Evolutionary conservation across 345 rosid species (phyloP).

Genomic region (Hirschfeldia incana): DNA sequence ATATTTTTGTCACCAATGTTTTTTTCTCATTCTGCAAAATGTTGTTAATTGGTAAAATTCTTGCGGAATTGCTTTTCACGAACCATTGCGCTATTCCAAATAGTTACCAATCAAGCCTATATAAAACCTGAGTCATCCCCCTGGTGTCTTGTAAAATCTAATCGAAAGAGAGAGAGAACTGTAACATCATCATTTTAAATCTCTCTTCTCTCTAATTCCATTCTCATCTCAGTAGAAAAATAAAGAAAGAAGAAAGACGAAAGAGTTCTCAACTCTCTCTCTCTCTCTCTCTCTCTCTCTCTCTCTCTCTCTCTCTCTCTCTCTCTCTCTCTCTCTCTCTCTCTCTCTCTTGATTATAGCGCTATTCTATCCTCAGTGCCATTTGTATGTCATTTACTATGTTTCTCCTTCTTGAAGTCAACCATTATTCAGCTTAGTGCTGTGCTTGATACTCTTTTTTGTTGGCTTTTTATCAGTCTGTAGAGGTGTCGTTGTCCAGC

Average conservation of each 20-base stretch:
- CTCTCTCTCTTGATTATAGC: not conserved
- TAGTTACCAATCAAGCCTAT: too few species aligned
- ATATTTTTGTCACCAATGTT: too few species aligned
- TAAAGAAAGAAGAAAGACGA: not conserved
- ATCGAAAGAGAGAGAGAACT: conserved; percentile 28
- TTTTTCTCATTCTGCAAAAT: too few species aligned
- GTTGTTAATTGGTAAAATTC: too few species aligned
- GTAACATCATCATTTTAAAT: conserved; percentile 32
- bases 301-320: too few species aligned
- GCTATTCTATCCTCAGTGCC: conserved; percentile 17
- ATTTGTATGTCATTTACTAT: conserved; percentile 21
- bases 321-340: too few species aligned
- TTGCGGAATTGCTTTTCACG: too few species aligned
- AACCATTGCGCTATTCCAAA: too few species aligned
- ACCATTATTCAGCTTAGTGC: conserved; percentile 19
- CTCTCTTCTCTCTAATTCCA: conserved; percentile 1
- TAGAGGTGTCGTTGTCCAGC: not conserved
- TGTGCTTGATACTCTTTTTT: not conserved
- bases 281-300: too few species aligned
- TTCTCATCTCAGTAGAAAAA: conserved; percentile 3
- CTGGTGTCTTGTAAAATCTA: conserved; percentile 32
- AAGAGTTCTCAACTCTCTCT: not conserved
- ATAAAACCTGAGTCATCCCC: conserved; percentile 18
- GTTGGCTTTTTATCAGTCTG: not conserved
- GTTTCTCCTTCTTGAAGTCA: not conserved